Conservation (phyloP, 2,329 filamentous ascomycete species). For the Cytospora piceae region DNA sequence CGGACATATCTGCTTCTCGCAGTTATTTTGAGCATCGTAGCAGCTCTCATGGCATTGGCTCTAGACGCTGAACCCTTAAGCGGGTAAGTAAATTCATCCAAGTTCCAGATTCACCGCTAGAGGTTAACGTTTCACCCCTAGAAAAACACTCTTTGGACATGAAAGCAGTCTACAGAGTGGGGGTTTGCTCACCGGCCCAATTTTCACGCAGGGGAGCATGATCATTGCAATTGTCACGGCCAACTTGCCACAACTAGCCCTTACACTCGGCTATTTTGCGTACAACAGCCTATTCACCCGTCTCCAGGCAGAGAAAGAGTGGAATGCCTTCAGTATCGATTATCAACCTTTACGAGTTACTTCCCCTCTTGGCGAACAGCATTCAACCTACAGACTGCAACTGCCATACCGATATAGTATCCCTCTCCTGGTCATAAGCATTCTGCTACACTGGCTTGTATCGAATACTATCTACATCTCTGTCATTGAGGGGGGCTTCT, state of each 20-base stretch:
- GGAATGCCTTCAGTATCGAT: constrained; percentile 30
- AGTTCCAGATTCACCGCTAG: too few relatives aligned
- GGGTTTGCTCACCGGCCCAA: not conserved
- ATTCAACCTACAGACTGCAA: constrained; percentile 34
- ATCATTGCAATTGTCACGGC: constrained; percentile 21
- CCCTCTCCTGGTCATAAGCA: constrained; percentile 31
- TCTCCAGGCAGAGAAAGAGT: constrained; percentile 33
- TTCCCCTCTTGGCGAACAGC: constrained; percentile 31
- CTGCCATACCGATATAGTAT: constrained; percentile 35
- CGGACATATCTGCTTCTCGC: too few relatives aligned
- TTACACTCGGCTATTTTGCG: constrained; percentile 34
- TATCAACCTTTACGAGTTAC: constrained; percentile 20
- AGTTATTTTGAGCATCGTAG: too few relatives aligned
- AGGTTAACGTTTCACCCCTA: too few relatives aligned
- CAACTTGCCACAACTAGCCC: constrained; percentile 33
- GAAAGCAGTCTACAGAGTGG: too few relatives aligned
- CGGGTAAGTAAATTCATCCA: too few relatives aligned
- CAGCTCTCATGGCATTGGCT: too few relatives aligned
- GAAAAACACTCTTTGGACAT: too few relatives aligned
- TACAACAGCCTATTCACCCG: constrained; percentile 34
- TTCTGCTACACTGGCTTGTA: constrained; percentile 32
- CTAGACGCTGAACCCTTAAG: too few relatives aligned
- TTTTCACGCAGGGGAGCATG: not conserved
- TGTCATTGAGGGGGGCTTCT: constrained; percentile 23
- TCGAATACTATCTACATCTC: constrained; percentile 34